Percentiles rank a stretch among this genome's conserved stretches.
Conservation (phyloP, 768 basidiomycete genomes). For the Pleurotus tuoliensis region DNA sequence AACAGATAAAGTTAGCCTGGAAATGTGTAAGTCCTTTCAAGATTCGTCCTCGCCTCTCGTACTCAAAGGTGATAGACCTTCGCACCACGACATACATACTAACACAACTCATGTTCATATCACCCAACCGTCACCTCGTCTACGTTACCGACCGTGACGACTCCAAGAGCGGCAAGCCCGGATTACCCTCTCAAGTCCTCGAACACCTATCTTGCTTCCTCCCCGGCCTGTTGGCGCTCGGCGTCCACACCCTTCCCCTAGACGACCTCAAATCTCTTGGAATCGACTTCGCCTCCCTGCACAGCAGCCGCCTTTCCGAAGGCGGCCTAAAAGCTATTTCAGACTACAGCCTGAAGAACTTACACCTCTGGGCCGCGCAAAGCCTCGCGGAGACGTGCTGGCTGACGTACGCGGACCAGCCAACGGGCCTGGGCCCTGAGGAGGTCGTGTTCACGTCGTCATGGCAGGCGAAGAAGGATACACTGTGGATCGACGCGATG, state of each 20-base stretch:
- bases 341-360: constrained; percentile 18
- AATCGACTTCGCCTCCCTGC: constrained; percentile 30
- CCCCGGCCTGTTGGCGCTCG: constrained; percentile 71
- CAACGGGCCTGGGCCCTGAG: constrained; percentile 67
- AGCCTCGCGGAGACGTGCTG: constrained; percentile 73
- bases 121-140: constrained; percentile 55
- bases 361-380: constrained; percentile 72
- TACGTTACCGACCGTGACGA: constrained; percentile 57
- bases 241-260: constrained; percentile 58
- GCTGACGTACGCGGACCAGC: constrained; percentile 67
- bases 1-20: constrained; percentile 54
- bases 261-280: constrained; percentile 45
- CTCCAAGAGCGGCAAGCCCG: constrained; percentile 22
- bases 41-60: not conserved
- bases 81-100: constrained; percentile 59
- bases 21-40: constrained; percentile 52
- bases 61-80: constrained; percentile 38
- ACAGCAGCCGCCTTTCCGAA: not conserved
- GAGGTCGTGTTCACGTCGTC: constrained; percentile 37
- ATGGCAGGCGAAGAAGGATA: constrained; percentile 19
- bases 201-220: constrained; percentile 80
- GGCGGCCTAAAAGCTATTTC: not conserved
- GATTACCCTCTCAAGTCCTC: constrained; percentile 44
- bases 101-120: constrained; percentile 61
- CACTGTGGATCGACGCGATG: constrained; percentile 44